Percentiles rank a stretch among this genome's conserved stretches.
These are phyloP conservation scores for Pseudocercospora vitis DNA, from an alignment of 2,329 filamentous ascomycete genomes.

Conservation along the genomic window DNA sequence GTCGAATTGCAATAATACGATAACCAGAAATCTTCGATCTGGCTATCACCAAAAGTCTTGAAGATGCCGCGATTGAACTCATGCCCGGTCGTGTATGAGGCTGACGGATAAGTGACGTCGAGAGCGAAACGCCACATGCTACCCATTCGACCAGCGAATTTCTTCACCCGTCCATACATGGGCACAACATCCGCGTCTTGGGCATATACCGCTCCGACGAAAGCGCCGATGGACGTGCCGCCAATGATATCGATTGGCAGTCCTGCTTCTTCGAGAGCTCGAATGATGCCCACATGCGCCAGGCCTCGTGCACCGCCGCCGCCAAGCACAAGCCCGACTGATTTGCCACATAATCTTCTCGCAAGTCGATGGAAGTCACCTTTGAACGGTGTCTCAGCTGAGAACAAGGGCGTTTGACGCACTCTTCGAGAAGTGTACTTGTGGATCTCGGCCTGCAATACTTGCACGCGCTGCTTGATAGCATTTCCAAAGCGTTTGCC, in stretches of 20 bases:
- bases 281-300: conserved; percentile 88
- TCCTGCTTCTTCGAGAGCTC: conserved; percentile 91
- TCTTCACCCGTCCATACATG: conserved; percentile 95
- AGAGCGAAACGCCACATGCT: conserved; percentile 98
- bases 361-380: conserved; percentile 95
- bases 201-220: conserved; percentile 92
- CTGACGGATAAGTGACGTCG: conserved; percentile 92
- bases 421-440: conserved; percentile 95
- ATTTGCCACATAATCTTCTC: conserved; percentile 85
- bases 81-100: conserved; percentile 95
- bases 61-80: conserved; percentile 99
- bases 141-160: conserved; percentile 97
- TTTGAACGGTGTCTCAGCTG: conserved; percentile 88
- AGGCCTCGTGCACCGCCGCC: conserved; percentile 92
- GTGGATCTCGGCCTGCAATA: conserved; percentile 93
- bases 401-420: conserved; percentile 85
- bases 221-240: conserved; percentile 92
- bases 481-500: conserved; percentile 75
- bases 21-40: conserved; percentile 99
- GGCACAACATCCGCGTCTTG: conserved; percentile 95
- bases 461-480: conserved; percentile 89
- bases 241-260: conserved; percentile 95
- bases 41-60: conserved; percentile 94
- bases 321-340: conserved; percentile 88
- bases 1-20: conserved; percentile 99